These are phyloP conservation scores for Aspergillus cristatus DNA, from an alignment of 495 filamentous ascomycete genomes.

Conservation along the genomic window DNA sequence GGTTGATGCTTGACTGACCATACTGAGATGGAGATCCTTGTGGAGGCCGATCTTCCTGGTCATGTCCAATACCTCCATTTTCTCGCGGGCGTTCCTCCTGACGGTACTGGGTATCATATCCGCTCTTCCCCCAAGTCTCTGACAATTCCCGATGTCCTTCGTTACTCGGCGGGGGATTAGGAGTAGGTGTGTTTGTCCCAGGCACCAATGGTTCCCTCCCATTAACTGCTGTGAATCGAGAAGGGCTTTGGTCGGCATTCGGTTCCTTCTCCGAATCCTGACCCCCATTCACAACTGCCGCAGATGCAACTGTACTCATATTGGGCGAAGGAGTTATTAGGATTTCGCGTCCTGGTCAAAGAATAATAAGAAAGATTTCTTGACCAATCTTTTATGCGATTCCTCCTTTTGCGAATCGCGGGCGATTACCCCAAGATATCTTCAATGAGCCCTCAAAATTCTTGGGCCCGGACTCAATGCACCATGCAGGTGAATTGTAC, in stretches of 20 bases:
- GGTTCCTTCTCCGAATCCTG: conserved; percentile 31
- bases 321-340: not conserved
- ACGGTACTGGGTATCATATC: conserved; percentile 8
- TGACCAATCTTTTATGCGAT: too few species aligned
- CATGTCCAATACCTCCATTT: conserved; percentile 5
- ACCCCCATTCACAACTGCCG: conserved; percentile 25
- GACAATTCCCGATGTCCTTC: conserved; percentile 15
- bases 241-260: conserved; percentile 38
- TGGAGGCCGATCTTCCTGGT: conserved; percentile 17
- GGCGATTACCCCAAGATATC: too few species aligned
- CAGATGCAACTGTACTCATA: conserved; percentile 39
- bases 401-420: too few species aligned
- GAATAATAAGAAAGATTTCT: too few species aligned
- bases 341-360: not conserved
- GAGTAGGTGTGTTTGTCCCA: conserved; percentile 2
- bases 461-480: too few species aligned
- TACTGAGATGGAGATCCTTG: conserved; percentile 18
- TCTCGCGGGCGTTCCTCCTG: conserved; percentile 15
- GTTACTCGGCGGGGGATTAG: conserved; percentile 10
- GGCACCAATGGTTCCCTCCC: conserved; percentile 26
- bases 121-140: conserved; percentile 11
- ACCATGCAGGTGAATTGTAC: too few species aligned
- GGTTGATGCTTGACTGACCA: conserved; percentile 13
- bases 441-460: too few species aligned
- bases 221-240: conserved; percentile 47